phyloP scores from a whole-genome alignment of 2,329 filamentous ascomycete species.

The Mycosphaerelloides madeirae region DNA sequence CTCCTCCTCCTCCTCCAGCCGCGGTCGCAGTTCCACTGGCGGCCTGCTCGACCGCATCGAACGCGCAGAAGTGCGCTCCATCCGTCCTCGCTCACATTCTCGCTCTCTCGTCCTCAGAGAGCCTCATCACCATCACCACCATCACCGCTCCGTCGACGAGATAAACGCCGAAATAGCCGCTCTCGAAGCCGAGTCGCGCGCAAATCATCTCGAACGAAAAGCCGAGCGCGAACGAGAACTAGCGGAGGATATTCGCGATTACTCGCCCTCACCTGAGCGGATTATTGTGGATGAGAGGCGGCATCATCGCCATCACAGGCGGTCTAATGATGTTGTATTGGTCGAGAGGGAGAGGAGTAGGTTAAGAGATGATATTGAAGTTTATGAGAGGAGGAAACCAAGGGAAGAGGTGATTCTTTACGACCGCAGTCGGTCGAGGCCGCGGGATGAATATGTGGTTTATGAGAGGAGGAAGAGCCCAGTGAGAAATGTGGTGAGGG shows the following conservation, averaged over 20 bases:
- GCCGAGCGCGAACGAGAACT: conserved; percentile 40
- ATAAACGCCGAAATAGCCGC: conserved; percentile 70
- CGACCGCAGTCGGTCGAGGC: conserved; percentile 39
- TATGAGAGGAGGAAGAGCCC: conserved; percentile 34
- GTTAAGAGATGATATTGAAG: neutral
- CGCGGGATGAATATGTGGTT: conserved; percentile 2
- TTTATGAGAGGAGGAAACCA: neutral
- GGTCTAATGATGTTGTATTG: neutral
- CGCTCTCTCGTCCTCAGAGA: conserved; percentile 12
- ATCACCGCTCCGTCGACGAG: conserved; percentile 50
- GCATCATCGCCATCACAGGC: neutral
- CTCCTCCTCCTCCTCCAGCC: neutral
- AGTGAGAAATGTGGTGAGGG: conserved; percentile 56
- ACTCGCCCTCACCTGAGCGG: conserved; percentile 45
- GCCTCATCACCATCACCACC: conserved; percentile 5
- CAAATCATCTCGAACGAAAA: conserved; percentile 55
- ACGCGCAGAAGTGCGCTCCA: conserved; percentile 1
- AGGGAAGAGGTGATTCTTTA: conserved; percentile 26
- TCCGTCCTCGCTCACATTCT: conserved; percentile 7
- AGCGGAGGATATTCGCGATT: conserved; percentile 38
- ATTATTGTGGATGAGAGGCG: conserved; percentile 32
- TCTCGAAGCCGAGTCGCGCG: conserved; percentile 56
- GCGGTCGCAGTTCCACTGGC: neutral
- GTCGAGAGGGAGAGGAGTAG: no score
- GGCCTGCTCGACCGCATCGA: conserved; percentile 5